phyloP scores from a whole-genome alignment of 2,329 filamentous ascomycete species.

The Fusarium mangiferae region DNA sequence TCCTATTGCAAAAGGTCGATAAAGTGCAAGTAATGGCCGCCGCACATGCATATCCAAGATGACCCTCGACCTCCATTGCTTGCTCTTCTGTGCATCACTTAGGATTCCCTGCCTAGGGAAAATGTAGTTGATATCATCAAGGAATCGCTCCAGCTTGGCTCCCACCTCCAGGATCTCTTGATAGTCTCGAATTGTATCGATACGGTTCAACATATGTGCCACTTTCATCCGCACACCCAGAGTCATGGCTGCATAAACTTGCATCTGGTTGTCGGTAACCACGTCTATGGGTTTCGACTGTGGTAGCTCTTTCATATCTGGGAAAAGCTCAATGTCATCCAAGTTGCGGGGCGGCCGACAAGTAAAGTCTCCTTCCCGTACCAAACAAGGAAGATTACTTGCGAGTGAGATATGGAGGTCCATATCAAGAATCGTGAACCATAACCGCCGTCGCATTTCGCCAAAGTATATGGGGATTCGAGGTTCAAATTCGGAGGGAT shows the following conservation, averaged over 20 bases:
- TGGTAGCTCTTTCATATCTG: conserved; percentile 61
- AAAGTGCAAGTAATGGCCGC: conserved; percentile 62
- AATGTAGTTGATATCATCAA: conserved; percentile 65
- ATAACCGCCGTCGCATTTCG: conserved; percentile 65
- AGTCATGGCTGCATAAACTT: conserved; percentile 64
- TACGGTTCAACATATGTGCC: conserved; percentile 60
- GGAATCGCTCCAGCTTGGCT: conserved; percentile 61
- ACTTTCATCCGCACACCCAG: conserved; percentile 61
- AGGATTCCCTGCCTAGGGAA: conserved; percentile 58
- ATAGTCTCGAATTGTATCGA: conserved; percentile 64
- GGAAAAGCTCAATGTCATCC: conserved; percentile 61
- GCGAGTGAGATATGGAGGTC: conserved; percentile 65
- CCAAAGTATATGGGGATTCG: conserved; percentile 61
- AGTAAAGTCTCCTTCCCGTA: conserved; percentile 64
- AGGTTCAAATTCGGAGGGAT: conserved; percentile 63
- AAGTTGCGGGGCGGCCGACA: conserved; percentile 64
- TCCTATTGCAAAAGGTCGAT: conserved; percentile 66
- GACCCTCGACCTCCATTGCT: conserved; percentile 62
- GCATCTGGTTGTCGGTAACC: conserved; percentile 63
- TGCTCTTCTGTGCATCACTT: conserved; percentile 57
- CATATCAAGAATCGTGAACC: conserved; percentile 67
- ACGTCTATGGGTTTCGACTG: conserved; percentile 62
- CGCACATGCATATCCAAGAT: conserved; percentile 66
- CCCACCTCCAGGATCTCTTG: conserved; percentile 64
- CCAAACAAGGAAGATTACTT: conserved; percentile 61